Evolutionary conservation across 2,329 filamentous ascomycete species (phyloP), one percentile per base, ranked within the genome.

Genomic region (Paraphoma sp.): DNA sequence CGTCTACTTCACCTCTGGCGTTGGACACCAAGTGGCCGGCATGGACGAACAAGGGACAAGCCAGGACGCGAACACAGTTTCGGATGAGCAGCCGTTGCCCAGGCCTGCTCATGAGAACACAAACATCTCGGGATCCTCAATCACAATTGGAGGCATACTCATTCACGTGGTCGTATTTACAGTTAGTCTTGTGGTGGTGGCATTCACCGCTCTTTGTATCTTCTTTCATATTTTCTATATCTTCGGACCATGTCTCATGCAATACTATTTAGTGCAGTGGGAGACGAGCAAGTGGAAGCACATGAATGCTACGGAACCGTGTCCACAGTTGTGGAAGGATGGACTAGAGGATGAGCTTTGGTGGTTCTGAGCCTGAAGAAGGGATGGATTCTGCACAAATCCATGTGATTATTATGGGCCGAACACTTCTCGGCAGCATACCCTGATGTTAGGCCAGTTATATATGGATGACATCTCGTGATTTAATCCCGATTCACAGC

Each of bases 251-350:
- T 36, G 33, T 14, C 3, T 36, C 33, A 36, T 14, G 10, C 9
- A 10, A 6, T 36, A 36, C 14, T 10, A 10, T 3, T 10, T 36
- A 14, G 14, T 36, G 2, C 10, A 10, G 33, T 36, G 10, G 10
- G 33, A 36, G 33, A 36, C 33, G 33, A 36, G 3, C 10, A 14
- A 14, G 14, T 45, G 44, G 44, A 31, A 14, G 11, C 8, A 12
- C 8, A 31, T 12, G 7, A 45, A 45, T 31, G 44, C 44, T 7
- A 45, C 31, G 14, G 29, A 30, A 16, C 45, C 45, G 6, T 54
- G 51, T 48, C 51, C 51, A 18, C 38, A 48, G 11, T 45, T 48
- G 4, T 54, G 51, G 51, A 54, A 54, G 42, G 51, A 54, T 31
- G 44, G 29, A 12, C 51, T 54, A 12, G 51, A 54, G 23, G 51